Conservation (phyloP, 2,329 filamentous ascomycete genomes). For the Epichloe sp. region DNA sequence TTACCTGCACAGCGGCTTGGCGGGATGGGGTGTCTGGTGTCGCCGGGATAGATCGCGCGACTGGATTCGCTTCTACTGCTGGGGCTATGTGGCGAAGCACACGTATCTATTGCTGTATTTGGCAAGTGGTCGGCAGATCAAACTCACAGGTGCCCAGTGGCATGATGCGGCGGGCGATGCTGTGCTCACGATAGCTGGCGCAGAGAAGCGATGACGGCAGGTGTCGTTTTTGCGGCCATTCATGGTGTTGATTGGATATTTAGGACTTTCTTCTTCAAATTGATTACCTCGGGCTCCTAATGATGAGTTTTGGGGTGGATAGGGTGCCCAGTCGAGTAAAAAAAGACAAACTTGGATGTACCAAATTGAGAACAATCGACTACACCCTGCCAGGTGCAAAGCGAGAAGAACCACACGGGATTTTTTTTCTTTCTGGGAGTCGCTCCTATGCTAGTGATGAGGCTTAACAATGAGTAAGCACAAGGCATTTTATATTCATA, state of each 20-base stretch:
- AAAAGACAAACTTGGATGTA: too few relatives aligned
- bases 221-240: neutral
- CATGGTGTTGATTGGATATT: neutral
- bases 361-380: too few relatives aligned
- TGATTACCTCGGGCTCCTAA: too few relatives aligned
- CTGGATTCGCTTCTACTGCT: slow-evolving; percentile 59
- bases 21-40: slow-evolving; percentile 57
- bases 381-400: too few relatives aligned
- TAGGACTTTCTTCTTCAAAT: neutral
- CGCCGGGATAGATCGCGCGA: slow-evolving; percentile 24
- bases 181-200: slow-evolving; percentile 23
- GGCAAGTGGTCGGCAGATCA: slow-evolving; percentile 51
- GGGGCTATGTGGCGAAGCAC: slow-evolving; percentile 60
- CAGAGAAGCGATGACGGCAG: slow-evolving; percentile 7
- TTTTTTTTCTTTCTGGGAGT: too few relatives aligned
- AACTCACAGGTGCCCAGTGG: slow-evolving; percentile 49
- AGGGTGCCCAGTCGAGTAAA: too few relatives aligned
- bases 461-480: too few relatives aligned
- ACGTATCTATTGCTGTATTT: slow-evolving; percentile 65
- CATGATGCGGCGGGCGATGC: slow-evolving; percentile 48
- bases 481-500: too few relatives aligned
- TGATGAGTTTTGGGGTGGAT: too few relatives aligned
- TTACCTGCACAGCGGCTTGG: slow-evolving; percentile 42
- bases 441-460: too few relatives aligned
- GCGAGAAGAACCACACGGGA: too few relatives aligned